These are phyloP conservation scores for Xerocomus minutiporus DNA, from an alignment of 1,284 basidiomycete genomes.

Conservation along the genomic window DNA sequence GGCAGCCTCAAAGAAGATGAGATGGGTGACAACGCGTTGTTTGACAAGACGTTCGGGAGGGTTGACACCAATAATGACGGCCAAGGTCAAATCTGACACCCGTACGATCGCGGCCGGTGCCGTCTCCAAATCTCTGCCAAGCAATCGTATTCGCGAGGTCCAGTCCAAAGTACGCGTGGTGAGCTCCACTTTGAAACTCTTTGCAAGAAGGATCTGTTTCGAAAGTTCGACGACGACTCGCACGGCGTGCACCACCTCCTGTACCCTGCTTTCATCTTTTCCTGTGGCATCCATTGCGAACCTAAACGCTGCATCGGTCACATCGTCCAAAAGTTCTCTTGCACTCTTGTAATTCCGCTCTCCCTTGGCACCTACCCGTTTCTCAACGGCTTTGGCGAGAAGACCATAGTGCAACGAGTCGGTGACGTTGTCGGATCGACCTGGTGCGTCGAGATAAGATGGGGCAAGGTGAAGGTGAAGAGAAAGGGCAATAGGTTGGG, in stretches of 20 bases:
- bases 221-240: conserved; percentile 37
- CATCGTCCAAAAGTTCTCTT: conserved; percentile 32
- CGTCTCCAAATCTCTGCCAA: background rate
- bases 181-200: conserved; percentile 18
- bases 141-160: background rate
- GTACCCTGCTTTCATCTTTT: conserved; percentile 13
- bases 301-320: conserved; percentile 33
- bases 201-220: conserved; percentile 43
- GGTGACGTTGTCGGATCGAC: conserved; percentile 40
- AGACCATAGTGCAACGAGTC: conserved; percentile 50
- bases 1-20: conserved; percentile 35
- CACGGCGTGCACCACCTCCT: conserved; percentile 27
- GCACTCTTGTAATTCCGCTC: conserved; percentile 19
- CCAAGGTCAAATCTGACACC: conserved; percentile 37
- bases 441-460: conserved; percentile 36
- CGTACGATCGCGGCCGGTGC: conserved; percentile 28
- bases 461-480: conserved; percentile 40
- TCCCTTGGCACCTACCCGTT: conserved; percentile 21
- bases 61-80: conserved; percentile 50
- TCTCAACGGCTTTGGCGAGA: conserved; percentile 40
- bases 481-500: conserved; percentile 39
- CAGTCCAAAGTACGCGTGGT: conserved; percentile 6
- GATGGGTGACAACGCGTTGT: conserved; percentile 43
- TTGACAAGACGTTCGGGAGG: conserved; percentile 47
- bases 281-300: conserved; percentile 13